Evolutionary conservation across 805 yeast genomes (phyloP).

Genomic region (Wickerhamomyces silvicola): DNA sequence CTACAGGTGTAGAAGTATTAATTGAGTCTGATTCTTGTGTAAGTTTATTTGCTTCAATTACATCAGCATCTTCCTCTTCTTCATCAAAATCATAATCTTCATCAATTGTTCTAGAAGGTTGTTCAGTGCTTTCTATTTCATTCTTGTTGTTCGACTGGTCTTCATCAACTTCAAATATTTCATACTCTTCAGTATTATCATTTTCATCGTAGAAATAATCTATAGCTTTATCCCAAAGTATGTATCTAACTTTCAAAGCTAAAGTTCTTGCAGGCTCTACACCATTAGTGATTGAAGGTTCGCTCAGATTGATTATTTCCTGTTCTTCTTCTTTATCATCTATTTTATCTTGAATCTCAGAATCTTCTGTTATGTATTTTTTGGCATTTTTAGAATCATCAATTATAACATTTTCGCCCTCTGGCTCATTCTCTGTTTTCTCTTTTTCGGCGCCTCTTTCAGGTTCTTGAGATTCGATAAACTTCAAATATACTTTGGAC

Average conservation of each 20-base stretch:
- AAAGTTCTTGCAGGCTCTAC: constrained; percentile 43
- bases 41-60: neutral
- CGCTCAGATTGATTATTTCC: constrained; percentile 33
- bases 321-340: constrained; percentile 32
- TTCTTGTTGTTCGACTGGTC: neutral
- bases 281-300: constrained; percentile 35
- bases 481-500: constrained; percentile 24
- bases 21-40: neutral
- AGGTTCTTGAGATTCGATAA: constrained; percentile 8
- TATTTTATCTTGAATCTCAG: constrained; percentile 6
- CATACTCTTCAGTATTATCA: constrained; percentile 11
- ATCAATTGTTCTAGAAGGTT: constrained; percentile 12
- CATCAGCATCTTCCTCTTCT: constrained; percentile 3
- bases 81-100: constrained; percentile 18
- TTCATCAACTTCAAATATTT: constrained; percentile 5
- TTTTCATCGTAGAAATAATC: constrained; percentile 33
- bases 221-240: constrained; percentile 67
- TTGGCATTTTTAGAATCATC: constrained; percentile 1
- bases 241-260: constrained; percentile 59
- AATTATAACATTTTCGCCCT: constrained; percentile 2
- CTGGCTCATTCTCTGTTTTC: constrained; percentile 2
- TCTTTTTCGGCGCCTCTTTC: constrained; percentile 1
- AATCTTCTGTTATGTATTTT: constrained; percentile 1
- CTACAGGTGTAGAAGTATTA: constrained; percentile 5
- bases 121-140: neutral